Percentiles rank a stretch among this genome's conserved stretches.
These are phyloP conservation scores for Kluyveromyces nonfermentans DNA, from an alignment of 805 yeast species.

Conservation along the genomic window DNA sequence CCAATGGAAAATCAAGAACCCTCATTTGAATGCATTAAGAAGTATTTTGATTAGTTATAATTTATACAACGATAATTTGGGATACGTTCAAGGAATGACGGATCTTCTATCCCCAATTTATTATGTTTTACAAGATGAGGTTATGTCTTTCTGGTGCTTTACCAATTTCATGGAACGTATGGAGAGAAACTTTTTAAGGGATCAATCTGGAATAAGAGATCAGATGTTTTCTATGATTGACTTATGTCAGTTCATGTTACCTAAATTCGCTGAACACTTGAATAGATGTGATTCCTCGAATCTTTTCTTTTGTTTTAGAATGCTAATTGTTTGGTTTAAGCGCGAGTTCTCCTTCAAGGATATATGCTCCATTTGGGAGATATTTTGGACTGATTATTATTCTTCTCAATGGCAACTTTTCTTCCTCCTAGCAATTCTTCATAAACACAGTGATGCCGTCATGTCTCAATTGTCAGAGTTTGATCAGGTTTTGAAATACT, in stretches of 20 bases:
- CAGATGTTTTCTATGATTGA: conserved; percentile 82
- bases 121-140: conserved; percentile 55
- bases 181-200: conserved; percentile 89
- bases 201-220: conserved; percentile 85
- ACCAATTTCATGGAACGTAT: conserved; percentile 81
- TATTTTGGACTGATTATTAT: conserved; percentile 78
- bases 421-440: conserved; percentile 80
- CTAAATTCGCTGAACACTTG: conserved; percentile 71
- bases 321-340: conserved; percentile 92
- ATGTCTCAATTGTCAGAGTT: conserved; percentile 64
- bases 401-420: conserved; percentile 84
- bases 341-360: conserved; percentile 79
- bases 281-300: conserved; percentile 84
- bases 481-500: conserved; percentile 86
- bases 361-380: conserved; percentile 81
- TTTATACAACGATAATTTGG: conserved; percentile 71
- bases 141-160: conserved; percentile 83
- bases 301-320: conserved; percentile 86
- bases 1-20: conserved; percentile 57
- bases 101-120: conserved; percentile 85
- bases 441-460: conserved; percentile 73
- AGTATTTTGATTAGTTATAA: conserved; percentile 81
- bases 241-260: conserved; percentile 82
- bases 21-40: conserved; percentile 61
- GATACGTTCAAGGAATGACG: conserved; percentile 98